Evolutionary conservation across 805 yeast species (phyloP).

Genomic region (Monosporozyma unispora): DNA sequence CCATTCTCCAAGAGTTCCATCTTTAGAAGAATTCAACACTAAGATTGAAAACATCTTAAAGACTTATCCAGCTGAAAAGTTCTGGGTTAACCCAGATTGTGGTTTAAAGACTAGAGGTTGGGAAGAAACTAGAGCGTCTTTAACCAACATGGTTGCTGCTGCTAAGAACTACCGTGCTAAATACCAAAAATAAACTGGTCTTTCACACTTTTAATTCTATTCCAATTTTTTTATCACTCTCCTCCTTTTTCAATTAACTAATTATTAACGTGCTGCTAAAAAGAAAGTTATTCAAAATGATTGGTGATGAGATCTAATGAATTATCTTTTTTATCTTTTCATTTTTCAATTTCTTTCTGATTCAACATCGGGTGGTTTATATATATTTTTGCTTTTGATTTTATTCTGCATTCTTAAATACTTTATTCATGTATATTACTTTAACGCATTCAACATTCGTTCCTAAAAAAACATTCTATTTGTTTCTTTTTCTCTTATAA

Average conservation of each 20-base stretch:
- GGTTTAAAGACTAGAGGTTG: constrained; percentile 99
- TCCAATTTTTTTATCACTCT: constrained; percentile 1
- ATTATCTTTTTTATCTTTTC: constrained; percentile 12
- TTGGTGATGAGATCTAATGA: not conserved
- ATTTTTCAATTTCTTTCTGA: constrained; percentile 12
- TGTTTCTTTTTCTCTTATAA: not conserved
- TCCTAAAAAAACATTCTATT: constrained; percentile 3
- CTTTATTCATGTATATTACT: constrained; percentile 10
- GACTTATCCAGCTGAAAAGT: constrained; percentile 94
- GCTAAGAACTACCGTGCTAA: constrained; percentile 87
- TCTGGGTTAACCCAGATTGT: constrained; percentile 99
- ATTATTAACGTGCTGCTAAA: constrained; percentile 5
- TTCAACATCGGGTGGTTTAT: constrained; percentile 27
- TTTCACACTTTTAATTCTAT: not conserved
- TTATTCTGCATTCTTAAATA: constrained; percentile 9
- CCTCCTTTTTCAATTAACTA: constrained; percentile 4
- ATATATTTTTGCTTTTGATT: constrained; percentile 5
- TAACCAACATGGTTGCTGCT: constrained; percentile 98
- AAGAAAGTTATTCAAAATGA: not conserved
- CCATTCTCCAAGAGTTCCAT: constrained; percentile 99
- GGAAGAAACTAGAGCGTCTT: constrained; percentile 92
- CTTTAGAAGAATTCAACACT: constrained; percentile 89
- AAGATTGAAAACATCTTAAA: constrained; percentile 91
- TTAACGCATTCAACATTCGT: constrained; percentile 33
- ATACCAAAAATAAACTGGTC: constrained; percentile 23